Conservation (phyloP, 2,329 filamentous ascomycete genomes). For the Epichloe scottii region DNA sequence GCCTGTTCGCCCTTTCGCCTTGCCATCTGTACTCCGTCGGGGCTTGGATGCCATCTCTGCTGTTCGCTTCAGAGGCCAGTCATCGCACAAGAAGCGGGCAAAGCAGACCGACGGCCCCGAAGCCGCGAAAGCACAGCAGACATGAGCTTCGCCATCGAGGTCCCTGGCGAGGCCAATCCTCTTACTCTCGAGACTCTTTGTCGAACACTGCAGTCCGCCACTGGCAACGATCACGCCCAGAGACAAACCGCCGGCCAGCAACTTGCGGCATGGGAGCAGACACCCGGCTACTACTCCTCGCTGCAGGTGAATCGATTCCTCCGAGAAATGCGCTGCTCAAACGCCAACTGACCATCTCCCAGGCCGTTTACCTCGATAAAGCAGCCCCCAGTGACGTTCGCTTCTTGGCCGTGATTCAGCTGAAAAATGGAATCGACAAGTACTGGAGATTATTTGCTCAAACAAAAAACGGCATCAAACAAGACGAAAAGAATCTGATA, state of each 20-base stretch:
- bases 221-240: slow-evolving; percentile 47
- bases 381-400: slow-evolving; percentile 65
- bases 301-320: slow-evolving; percentile 43
- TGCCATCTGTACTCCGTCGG: not conserved
- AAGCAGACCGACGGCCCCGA: not conserved
- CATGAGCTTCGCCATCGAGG: slow-evolving; percentile 66
- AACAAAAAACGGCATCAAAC: slow-evolving; percentile 51
- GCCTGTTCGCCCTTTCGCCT: not conserved
- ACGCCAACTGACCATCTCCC: slow-evolving; percentile 2
- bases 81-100: not conserved
- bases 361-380: slow-evolving; percentile 74
- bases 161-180: slow-evolving; percentile 68
- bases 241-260: slow-evolving; percentile 59
- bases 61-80: not conserved
- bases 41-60: not conserved
- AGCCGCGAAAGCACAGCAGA: slow-evolving; percentile 6
- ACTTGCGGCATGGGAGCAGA: slow-evolving; percentile 57
- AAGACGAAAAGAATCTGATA: slow-evolving; percentile 65
- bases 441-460: slow-evolving; percentile 64
- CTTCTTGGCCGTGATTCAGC: slow-evolving; percentile 81
- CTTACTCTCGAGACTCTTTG: slow-evolving; percentile 51
- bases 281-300: slow-evolving; percentile 52
- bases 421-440: slow-evolving; percentile 94
- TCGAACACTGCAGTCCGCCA: slow-evolving; percentile 49
- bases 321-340: not conserved